Base-by-base conservation (phyloP, 306 rosid genomes). In the Cyamopsis tetragonoloba region DNA sequence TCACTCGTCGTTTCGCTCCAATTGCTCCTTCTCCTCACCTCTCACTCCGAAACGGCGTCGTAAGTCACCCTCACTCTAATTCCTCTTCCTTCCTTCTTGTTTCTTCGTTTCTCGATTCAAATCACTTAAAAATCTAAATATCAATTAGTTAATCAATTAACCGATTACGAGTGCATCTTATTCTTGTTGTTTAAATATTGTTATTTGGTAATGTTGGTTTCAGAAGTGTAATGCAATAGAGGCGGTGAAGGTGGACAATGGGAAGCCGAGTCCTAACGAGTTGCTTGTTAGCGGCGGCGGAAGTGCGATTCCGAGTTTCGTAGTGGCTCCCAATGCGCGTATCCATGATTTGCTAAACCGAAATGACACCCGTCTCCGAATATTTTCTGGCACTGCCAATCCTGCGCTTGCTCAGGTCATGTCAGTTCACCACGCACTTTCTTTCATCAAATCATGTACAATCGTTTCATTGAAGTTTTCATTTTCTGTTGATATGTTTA, bases 331-430 rank as follows among this genome's bases (percentile, higher is more conserved):
- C 0, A 76, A 60, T 17, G 13, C 79, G 19, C 77, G 61, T 20
- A 47, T 79, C 51, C 75, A 83, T 43, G 85, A 74, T 66, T 44
- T 76, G 26, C 72, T 71, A 23, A 48, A 28, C 79, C 65, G 80
- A 60, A 73, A 75, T 34, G 89, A 82, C 30, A 85, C 89, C 12
- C 81, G 96, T 37, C 98, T 91, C 28, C 74, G 91, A 11, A 80
- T 91, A 19, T 91, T 91, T 60, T 88, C 98, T 8, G 97, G 97
- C 22, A 86, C 97, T 8, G 95, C 97, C 0, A 91, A 91, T 75
- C 89, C 89, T 0, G 79, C 89, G 0, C 95, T 91, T 7, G 82
- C 98, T 67, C 98, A 77, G 47, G 81, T 75, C 1, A 44, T n/a
- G n/a, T n/a, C n/a, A n/a, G n/a, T n/a, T n/a, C n/a, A n/a, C n/a